Evolutionary conservation across 2,329 filamentous ascomycete species (phyloP), one percentile per base, ranked within the genome.

Genomic region (Scedosporium minutisporum): DNA sequence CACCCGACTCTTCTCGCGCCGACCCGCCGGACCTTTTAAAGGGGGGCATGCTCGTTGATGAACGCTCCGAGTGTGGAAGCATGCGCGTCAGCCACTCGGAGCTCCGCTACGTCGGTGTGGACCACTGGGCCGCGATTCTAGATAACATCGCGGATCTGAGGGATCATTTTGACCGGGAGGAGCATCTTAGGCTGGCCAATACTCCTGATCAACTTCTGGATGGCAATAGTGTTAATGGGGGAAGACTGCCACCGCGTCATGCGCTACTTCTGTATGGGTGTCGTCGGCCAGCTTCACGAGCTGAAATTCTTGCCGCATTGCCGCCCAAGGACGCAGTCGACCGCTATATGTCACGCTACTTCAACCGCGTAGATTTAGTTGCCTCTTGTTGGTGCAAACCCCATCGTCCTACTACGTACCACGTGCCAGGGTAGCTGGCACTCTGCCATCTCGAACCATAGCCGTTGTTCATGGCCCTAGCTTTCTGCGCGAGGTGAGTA

Each of bases 91-190:
- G 27, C 18, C 62, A 60, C 14, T 66, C 60, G 55, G 73, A 67
- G 1, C 64, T 66, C 0, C 66, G 65, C 33, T 79, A 78, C 41
- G 72, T 76, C 10, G 66, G 69, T 21, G 67, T 72, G 23, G 69
- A 68, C 6, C 77, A 78, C 62, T 78, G 76, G 76, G 70, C 72
- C 6, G 73, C 76, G 14, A 69, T 78, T 1, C 67, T 78, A 3
- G 74, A 78, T 41, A 69, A 70, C 33, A 77, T 78, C 25, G 68
- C 75, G 1, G 75, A 77, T 4, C 66, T 78, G 3, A 76, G 71
- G 59, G 69, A 74, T 1, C 70, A 74, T 10, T 68, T 76, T 7
- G 70, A 71, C 1, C 65, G 68, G 4, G 70, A 74, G 10, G 66
- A 72, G 10, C 63, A 71, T 48, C 10, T 23, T 3, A 57, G 51